phyloP scores from a whole-genome alignment of 331 rosid genomes.

The Cydonia oblonga region DNA sequence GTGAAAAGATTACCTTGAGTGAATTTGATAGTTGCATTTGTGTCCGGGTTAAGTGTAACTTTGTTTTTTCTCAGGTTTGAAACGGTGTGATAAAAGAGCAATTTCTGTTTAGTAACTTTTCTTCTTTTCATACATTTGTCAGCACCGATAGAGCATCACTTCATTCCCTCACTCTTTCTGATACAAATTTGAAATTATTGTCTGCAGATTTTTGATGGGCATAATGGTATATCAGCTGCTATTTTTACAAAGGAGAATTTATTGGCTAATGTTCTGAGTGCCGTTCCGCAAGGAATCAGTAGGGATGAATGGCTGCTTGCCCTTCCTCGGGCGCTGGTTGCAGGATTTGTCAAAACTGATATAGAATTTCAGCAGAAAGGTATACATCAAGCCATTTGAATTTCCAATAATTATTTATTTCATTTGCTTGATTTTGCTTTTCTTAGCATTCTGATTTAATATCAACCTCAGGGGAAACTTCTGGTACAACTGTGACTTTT shows the following conservation, averaged over 20 bases:
- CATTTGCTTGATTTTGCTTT: background rate
- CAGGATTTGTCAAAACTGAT: slow-evolving; percentile 95
- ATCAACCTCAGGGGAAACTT: slow-evolving; percentile 74
- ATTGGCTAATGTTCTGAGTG: slow-evolving; percentile 75
- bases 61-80: slow-evolving; percentile 1
- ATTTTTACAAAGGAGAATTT: slow-evolving; percentile 76
- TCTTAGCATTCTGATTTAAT: slow-evolving; percentile 9
- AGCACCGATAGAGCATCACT: slow-evolving; percentile 16
- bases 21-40: background rate
- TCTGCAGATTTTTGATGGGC: slow-evolving; percentile 93
- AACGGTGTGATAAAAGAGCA: background rate
- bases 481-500: slow-evolving; percentile 97
- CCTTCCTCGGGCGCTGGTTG: slow-evolving; percentile 96
- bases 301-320: slow-evolving; percentile 94
- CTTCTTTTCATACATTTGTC: slow-evolving; percentile 17
- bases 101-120: slow-evolving; percentile 11
- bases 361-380: slow-evolving; percentile 97
- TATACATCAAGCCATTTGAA: background rate
- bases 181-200: slow-evolving; percentile 28
- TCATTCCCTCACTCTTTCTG: slow-evolving; percentile 22
- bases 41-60: slow-evolving; percentile 6
- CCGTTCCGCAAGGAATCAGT: slow-evolving; percentile 79
- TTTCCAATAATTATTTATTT: background rate
- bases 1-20: slow-evolving; percentile 1
- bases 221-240: slow-evolving; percentile 96